phyloP scores from a whole-genome alignment of 768 basidiomycete genomes.

The Hygrophorus russula region DNA sequence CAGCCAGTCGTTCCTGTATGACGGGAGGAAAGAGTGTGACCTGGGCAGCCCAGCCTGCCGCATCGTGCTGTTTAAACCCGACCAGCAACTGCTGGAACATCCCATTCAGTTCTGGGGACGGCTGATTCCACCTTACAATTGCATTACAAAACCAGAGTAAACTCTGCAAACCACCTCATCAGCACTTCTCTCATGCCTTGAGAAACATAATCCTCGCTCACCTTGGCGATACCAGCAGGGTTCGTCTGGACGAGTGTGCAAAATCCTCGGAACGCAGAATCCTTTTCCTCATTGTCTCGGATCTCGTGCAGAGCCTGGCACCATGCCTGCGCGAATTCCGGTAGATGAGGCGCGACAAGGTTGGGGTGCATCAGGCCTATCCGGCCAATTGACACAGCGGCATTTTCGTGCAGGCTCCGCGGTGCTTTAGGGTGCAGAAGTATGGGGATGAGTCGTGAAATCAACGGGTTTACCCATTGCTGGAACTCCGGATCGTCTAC shows the following conservation, averaged over 20 bases:
- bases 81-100: conserved; percentile 90
- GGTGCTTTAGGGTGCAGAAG: conserved; percentile 88
- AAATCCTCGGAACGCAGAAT: conserved; percentile 95
- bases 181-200: conserved; percentile 4
- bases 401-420: conserved; percentile 92
- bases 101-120: conserved; percentile 80
- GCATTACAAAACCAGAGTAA: conserved; percentile 98
- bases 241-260: conserved; percentile 94
- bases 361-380: conserved; percentile 89
- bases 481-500: conserved; percentile 78
- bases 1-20: conserved; percentile 78
- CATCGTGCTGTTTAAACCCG: conserved; percentile 85
- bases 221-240: conserved; percentile 89
- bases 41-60: conserved; percentile 77
- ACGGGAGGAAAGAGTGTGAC: conserved; percentile 75
- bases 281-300: conserved; percentile 98
- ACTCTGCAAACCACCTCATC: conserved; percentile 38
- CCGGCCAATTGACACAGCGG: conserved; percentile 95
- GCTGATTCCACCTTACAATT: conserved; percentile 89
- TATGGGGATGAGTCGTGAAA: conserved; percentile 85
- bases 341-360: conserved; percentile 80
- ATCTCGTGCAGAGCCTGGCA: conserved; percentile 97
- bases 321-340: conserved; percentile 92
- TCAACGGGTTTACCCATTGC: conserved; percentile 83
- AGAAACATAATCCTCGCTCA: conserved; percentile 20